Conservation (phyloP, 495 filamentous ascomycete species). For the Hyaloscypha hepaticicola region DNA sequence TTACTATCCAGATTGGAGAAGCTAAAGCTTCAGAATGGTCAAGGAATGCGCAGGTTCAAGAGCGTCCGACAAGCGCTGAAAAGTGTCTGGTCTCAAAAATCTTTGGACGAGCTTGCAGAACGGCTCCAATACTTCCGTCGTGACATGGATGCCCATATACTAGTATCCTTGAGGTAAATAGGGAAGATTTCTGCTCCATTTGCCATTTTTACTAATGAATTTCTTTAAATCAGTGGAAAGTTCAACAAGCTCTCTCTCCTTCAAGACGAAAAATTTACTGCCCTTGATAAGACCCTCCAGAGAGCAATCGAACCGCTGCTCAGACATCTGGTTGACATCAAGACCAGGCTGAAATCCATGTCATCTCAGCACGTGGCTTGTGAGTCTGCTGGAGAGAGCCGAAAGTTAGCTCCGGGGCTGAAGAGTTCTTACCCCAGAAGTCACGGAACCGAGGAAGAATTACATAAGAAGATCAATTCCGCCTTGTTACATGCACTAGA, state of each 20-base stretch:
- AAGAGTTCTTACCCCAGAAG: background rate
- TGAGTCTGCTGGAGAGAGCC: background rate
- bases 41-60: conserved; percentile 3
- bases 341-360: background rate
- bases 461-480: background rate
- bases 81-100: conserved; percentile 10
- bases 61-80: conserved; percentile 19
- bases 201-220: too few species aligned
- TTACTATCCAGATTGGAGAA: background rate
- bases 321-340: too few species aligned
- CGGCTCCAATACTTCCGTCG: background rate
- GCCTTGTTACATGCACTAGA: conserved; percentile 23
- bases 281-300: background rate
- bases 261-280: background rate
- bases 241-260: background rate
- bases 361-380: too few species aligned
- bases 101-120: conserved; percentile 10
- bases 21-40: background rate
- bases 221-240: background rate
- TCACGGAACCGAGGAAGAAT: background rate
- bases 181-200: background rate
- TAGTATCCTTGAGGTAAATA: background rate
- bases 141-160: background rate
- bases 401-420: background rate
- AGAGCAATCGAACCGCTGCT: background rate